Evolutionary conservation across 2,329 filamentous ascomycete genomes (phyloP).

Genomic region (Fusarium penzigii): DNA sequence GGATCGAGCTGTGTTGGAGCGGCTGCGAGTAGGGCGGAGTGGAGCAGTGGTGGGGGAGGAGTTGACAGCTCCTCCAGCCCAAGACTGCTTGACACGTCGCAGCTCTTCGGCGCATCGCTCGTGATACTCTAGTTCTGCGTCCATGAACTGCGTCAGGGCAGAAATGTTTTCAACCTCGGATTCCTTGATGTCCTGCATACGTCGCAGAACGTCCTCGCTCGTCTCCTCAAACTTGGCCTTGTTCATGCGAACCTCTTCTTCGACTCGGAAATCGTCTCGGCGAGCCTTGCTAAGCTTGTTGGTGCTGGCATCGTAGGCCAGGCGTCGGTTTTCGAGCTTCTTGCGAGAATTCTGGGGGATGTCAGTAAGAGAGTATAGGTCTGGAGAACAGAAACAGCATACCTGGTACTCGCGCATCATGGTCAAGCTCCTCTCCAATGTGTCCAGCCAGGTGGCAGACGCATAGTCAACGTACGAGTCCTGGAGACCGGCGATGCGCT

Average conservation of each 20-base stretch:
- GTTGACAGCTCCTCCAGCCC: conserved; percentile 36
- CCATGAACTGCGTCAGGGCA: conserved; percentile 79
- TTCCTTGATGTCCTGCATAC: conserved; percentile 97
- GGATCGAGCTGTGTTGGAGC: conserved; percentile 52
- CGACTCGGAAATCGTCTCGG: conserved; percentile 88
- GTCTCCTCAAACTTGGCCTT: conserved; percentile 97
- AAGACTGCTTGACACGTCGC: conserved; percentile 51
- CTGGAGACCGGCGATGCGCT: conserved; percentile 82
- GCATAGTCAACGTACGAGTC: conserved; percentile 79
- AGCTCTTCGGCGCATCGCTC: conserved; percentile 88
- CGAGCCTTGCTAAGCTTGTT: conserved; percentile 92
- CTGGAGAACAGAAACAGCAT: conserved; percentile 31
- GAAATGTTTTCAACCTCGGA: conserved; percentile 80
- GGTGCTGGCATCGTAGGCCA: conserved; percentile 88
- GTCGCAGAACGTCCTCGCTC: conserved; percentile 83
- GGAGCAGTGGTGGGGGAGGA: conserved; percentile 23
- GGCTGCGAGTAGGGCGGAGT: conserved; percentile 34
- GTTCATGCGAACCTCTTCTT: conserved; percentile 87
- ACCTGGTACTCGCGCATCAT: conserved; percentile 99
- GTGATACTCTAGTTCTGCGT: conserved; percentile 87
- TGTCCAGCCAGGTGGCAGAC: conserved; percentile 84
- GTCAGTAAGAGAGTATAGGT: too few relatives aligned
- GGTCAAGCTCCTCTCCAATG: conserved; percentile 82
- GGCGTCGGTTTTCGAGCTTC: conserved; percentile 86
- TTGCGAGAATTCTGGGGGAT: conserved; percentile 71